Percentiles rank a stretch among this genome's conserved stretches.
These are phyloP conservation scores for Populus pruinosa DNA, from an alignment of 345 rosid species.

Conservation along the genomic window DNA sequence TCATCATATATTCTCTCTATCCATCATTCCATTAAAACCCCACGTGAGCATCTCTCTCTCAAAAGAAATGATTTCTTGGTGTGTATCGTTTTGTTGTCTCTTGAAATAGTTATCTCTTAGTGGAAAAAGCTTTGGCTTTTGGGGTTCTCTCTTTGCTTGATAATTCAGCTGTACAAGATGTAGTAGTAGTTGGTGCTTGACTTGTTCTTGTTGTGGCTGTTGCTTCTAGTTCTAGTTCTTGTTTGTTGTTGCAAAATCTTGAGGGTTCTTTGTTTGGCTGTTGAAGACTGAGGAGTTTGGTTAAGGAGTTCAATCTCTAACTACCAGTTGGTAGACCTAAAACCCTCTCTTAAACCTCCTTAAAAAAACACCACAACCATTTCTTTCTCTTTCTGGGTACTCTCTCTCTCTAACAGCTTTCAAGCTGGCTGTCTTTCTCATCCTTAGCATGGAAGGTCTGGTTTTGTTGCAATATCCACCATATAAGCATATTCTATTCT, in stretches of 20 bases:
- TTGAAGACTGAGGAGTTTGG: slow-evolving; percentile 45
- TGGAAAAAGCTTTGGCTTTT: slow-evolving; percentile 7
- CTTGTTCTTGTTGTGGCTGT: slow-evolving; percentile 18
- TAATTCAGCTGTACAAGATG: slow-evolving; percentile 17
- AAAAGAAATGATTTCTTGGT: slow-evolving; percentile 25
- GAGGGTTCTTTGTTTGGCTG: slow-evolving; percentile 22
- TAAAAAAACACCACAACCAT: slow-evolving; percentile 7
- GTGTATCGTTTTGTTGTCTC: slow-evolving; percentile 2
- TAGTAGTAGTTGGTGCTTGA: slow-evolving; percentile 33
- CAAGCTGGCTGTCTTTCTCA: slow-evolving; percentile 42
- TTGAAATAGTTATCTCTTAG: slow-evolving; percentile 10
- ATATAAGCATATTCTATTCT: slow-evolving; percentile 38
- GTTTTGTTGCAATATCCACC: slow-evolving; percentile 59
- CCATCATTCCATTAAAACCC: slow-evolving; percentile 44
- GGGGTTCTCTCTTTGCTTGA: slow-evolving; percentile 24
- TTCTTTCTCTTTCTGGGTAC: slow-evolving; percentile 12
- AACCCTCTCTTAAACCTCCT: slow-evolving; percentile 50
- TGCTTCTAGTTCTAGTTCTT: slow-evolving; percentile 1
- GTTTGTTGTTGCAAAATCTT: slow-evolving; percentile 18
- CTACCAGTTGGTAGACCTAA: slow-evolving; percentile 99
- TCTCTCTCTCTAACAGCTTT: slow-evolving; percentile 14
- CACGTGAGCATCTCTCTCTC: slow-evolving; percentile 41
- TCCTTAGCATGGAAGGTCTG: slow-evolving; percentile 49
- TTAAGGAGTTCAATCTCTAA: slow-evolving; percentile 69
- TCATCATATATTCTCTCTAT: slow-evolving; percentile 42